Conservation (phyloP, 2,329 filamentous ascomycete genomes). For the Botrytis deweyae region DNA sequence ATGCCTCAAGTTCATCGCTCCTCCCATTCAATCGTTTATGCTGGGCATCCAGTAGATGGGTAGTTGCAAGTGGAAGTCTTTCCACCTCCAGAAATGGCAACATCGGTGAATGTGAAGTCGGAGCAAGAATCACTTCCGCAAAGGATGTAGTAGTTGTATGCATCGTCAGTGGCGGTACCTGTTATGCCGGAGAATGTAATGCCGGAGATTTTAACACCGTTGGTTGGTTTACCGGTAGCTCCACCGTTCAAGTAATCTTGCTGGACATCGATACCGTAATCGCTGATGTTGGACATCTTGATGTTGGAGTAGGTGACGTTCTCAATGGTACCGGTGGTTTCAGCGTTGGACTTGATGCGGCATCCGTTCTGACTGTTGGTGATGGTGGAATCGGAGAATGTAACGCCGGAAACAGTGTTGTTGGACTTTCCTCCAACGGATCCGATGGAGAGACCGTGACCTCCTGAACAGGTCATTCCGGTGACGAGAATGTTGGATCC, state of each 20-base stretch:
- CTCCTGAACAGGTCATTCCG: constrained; percentile 34
- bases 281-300: constrained; percentile 48
- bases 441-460: constrained; percentile 54
- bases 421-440: constrained; percentile 54
- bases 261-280: constrained; percentile 52
- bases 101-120: constrained; percentile 11
- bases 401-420: constrained; percentile 54
- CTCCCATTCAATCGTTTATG: not conserved
- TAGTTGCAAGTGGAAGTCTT: not conserved
- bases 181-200: constrained; percentile 47
- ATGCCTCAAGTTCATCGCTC: not conserved
- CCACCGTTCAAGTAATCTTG: constrained; percentile 50
- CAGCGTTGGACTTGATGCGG: constrained; percentile 41
- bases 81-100: not conserved
- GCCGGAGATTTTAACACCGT: constrained; percentile 51
- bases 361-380: constrained; percentile 52
- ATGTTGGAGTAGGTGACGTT: constrained; percentile 55
- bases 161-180: constrained; percentile 43
- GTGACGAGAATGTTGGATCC: constrained; percentile 43
- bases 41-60: constrained; percentile 11
- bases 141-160: constrained; percentile 50
- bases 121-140: constrained; percentile 53
- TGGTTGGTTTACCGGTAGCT: constrained; percentile 31
- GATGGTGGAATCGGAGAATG: constrained; percentile 50
- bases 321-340: constrained; percentile 43